A percentile compares a stretch with the other conserved stretches of the same genome.
phyloP scores from a whole-genome alignment of 192 early-diverging fungal species.

The Rhizophagus sp. region DNA sequence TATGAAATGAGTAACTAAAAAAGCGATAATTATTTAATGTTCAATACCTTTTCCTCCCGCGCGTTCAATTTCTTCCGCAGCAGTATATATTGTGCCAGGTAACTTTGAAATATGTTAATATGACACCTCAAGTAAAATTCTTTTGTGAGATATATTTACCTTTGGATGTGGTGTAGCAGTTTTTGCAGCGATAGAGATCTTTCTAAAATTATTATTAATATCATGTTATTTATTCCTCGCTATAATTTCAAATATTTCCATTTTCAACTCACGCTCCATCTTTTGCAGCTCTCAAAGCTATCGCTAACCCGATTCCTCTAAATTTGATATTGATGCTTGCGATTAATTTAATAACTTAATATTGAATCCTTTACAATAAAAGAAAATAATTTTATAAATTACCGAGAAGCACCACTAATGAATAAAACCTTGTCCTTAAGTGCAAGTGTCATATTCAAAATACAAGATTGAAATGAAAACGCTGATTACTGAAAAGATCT shows the following conservation, averaged over 20 bases:
- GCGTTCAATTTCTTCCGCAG: constrained; percentile 70
- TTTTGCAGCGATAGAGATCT: constrained; percentile 76
- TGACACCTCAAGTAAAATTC: background rate
- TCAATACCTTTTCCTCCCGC: constrained; percentile 63
- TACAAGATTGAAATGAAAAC: no score
- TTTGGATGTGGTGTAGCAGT: constrained; percentile 68
- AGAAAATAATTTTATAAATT: background rate
- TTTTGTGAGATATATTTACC: constrained; percentile 31
- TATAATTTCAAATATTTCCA: background rate
- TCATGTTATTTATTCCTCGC: constrained; percentile 47
- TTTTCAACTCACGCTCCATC: constrained; percentile 29
- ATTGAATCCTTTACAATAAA: background rate
- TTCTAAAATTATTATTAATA: constrained; percentile 62
- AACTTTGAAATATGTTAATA: constrained; percentile 46
- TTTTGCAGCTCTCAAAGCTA: constrained; percentile 64
- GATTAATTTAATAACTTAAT: background rate
- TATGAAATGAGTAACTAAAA: no score
- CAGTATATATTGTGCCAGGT: constrained; percentile 81
- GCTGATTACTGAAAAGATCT: no score
- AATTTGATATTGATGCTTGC: background rate
- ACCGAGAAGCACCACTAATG: constrained; percentile 62
- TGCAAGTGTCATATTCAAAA: constrained; percentile 20
- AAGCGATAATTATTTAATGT: background rate
- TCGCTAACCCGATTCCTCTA: constrained; percentile 80
- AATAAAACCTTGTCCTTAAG: constrained; percentile 56